Conservation (phyloP, 805 yeast species). For the Cyberlindnera nakhonratchasimensis region DNA sequence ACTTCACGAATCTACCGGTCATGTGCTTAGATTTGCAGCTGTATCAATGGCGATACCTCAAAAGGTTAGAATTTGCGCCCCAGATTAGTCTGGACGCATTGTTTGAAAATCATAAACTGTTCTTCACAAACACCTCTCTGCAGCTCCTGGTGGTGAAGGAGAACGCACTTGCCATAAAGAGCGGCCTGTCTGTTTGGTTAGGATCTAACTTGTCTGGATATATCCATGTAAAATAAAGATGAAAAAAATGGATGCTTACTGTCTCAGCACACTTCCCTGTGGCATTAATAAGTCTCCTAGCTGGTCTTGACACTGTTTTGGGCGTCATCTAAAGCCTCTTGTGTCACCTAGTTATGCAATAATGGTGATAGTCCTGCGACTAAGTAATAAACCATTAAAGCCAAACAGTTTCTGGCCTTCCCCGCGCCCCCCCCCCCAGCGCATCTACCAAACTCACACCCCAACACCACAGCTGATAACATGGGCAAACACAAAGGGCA, state of each 20-base stretch:
- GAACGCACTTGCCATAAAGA: constrained; percentile 15
- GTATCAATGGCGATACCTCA: no score
- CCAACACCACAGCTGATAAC: background rate
- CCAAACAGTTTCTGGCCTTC: no score
- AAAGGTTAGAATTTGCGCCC: constrained; percentile 3
- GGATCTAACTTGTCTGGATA: no score
- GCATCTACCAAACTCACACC: background rate
- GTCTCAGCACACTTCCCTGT: constrained; percentile 12
- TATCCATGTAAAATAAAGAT: no score
- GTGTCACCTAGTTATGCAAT: no score
- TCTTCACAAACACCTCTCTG: constrained; percentile 12
- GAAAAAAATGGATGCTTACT: constrained; percentile 2
- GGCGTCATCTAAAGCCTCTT: no score
- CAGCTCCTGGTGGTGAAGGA: constrained; percentile 14
- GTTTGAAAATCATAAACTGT: constrained; percentile 14
- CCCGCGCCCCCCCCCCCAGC: no score
- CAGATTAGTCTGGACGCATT: constrained; percentile 12
- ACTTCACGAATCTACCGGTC: no score
- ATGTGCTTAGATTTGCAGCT: no score
- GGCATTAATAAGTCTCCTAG: constrained; percentile 9
- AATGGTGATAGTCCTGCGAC: no score
- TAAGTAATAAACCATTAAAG: no score
- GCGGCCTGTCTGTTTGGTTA: constrained; percentile 8
- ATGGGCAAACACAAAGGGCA: background rate
- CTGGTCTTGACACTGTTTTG: no score